phyloP scores from a whole-genome alignment of 169 alveolate species.

The Babesia bigemina region DNA sequence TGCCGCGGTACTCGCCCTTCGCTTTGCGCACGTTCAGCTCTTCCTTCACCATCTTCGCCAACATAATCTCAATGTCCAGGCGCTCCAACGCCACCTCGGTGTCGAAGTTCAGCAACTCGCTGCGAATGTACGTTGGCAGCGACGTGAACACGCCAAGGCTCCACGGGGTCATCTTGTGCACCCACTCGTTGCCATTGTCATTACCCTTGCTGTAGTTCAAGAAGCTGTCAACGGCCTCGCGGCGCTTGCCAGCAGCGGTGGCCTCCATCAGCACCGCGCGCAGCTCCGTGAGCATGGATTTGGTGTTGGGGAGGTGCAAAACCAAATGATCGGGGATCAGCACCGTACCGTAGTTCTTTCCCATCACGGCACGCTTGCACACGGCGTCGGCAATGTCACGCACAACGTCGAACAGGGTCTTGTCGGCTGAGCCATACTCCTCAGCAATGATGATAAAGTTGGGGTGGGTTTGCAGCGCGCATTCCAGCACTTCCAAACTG shows the following conservation, averaged over 20 bases:
- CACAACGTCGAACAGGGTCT: conserved; percentile 92
- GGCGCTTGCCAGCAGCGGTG: conserved; percentile 62
- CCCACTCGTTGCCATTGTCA: conserved; percentile 66
- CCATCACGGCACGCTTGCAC: conserved; percentile 90
- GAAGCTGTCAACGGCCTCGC: conserved; percentile 63
- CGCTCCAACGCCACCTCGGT: conserved; percentile 73
- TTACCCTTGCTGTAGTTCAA: conserved; percentile 23
- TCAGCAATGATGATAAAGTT: conserved; percentile 94
- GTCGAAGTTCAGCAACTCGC: conserved; percentile 87
- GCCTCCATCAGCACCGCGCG: conserved; percentile 82
- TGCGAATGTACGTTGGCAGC: conserved; percentile 92
- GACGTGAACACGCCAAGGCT: conserved; percentile 89
- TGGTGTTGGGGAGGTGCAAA: conserved; percentile 92
- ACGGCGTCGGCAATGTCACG: conserved; percentile 94
- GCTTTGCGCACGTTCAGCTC: conserved; percentile 90
- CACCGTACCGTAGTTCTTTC: conserved; percentile 94
- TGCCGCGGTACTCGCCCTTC: conserved; percentile 88
- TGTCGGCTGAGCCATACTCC: conserved; percentile 92
- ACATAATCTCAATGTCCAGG: conserved; percentile 93
- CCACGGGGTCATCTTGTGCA: conserved; percentile 90
- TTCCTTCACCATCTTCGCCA: conserved; percentile 91
- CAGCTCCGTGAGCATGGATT: conserved; percentile 87
- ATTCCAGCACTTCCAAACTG: conserved; percentile 92
- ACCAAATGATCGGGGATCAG: conserved; percentile 96
- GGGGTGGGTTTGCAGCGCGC: conserved; percentile 97